Percentiles rank a stretch among this genome's conserved stretches.
These are phyloP conservation scores for Scedosporium minutisporum DNA, from an alignment of 2,329 filamentous ascomycete genomes.

Conservation along the genomic window DNA sequence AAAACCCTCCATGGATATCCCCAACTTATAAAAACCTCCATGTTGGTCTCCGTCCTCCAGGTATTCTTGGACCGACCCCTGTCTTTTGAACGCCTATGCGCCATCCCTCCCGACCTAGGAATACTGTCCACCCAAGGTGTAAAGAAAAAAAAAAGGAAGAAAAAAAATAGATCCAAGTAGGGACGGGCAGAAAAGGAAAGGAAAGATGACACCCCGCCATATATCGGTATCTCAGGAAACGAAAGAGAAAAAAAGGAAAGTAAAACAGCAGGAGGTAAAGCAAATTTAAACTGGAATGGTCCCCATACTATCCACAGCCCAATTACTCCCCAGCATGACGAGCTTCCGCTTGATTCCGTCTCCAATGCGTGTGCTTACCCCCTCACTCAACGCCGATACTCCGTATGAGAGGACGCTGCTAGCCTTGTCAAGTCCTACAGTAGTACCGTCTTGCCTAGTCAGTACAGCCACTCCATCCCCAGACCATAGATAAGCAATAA, in stretches of 20 bases:
- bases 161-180: neutral
- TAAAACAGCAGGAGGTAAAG: neutral
- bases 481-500: slow-evolving; percentile 29
- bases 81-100: too few species aligned
- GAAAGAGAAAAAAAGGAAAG: neutral
- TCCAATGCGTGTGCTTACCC: slow-evolving; percentile 30
- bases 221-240: neutral
- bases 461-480: slow-evolving; percentile 26
- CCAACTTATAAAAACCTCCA: too few species aligned
- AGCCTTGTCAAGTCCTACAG: slow-evolving; percentile 26
- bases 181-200: neutral
- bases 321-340: slow-evolving; percentile 24
- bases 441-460: slow-evolving; percentile 21
- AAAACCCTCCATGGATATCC: too few species aligned
- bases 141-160: slow-evolving; percentile 8
- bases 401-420: slow-evolving; percentile 29
- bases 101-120: too few species aligned
- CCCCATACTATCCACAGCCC: slow-evolving; percentile 22
- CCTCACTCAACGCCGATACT: slow-evolving; percentile 27
- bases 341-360: slow-evolving; percentile 38
- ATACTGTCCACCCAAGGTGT: too few species aligned
- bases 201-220: neutral
- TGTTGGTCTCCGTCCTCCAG: too few species aligned
- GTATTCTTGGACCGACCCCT: too few species aligned
- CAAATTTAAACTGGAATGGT: neutral